Percentiles rank a stretch among this genome's conserved stretches.
phyloP scores from a whole-genome alignment of 1,139 yeast species.

The Diutina ranongensis region DNA sequence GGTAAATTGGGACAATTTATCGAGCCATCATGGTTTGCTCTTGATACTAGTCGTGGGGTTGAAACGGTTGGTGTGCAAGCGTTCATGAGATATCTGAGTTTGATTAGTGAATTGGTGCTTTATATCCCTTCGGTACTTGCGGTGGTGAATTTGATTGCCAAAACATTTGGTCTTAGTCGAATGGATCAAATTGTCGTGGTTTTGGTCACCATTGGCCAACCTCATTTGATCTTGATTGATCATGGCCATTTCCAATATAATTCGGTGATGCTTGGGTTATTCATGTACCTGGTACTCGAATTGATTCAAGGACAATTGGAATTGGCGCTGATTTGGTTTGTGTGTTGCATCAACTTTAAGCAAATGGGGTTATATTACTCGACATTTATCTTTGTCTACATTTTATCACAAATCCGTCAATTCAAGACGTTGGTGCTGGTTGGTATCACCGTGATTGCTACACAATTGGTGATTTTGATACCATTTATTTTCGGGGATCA shows the following conservation, averaged over 20 bases:
- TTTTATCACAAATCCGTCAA: constrained; percentile 20
- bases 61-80: constrained; percentile 61
- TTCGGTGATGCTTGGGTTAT: constrained; percentile 84
- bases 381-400: constrained; percentile 74
- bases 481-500: constrained; percentile 44
- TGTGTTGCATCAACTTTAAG: constrained; percentile 70
- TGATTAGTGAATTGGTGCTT: constrained; percentile 60
- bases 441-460: constrained; percentile 46
- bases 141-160: constrained; percentile 53
- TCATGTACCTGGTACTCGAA: constrained; percentile 56
- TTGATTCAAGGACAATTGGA: constrained; percentile 52
- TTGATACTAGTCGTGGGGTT: constrained; percentile 61
- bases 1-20: constrained; percentile 63
- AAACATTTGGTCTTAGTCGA: constrained; percentile 39
- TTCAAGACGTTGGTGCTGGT: constrained; percentile 45
- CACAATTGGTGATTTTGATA: constrained; percentile 40
- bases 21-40: constrained; percentile 63
- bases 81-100: constrained; percentile 73
- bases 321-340: constrained; percentile 71
- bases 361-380: constrained; percentile 95
- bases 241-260: constrained; percentile 98
- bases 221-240: constrained; percentile 73
- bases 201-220: constrained; percentile 68
- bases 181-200: constrained; percentile 71
- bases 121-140: constrained; percentile 76